Evolutionary conservation across 2,329 filamentous ascomycete genomes (phyloP).

Genomic region (Nemania sp.): DNA sequence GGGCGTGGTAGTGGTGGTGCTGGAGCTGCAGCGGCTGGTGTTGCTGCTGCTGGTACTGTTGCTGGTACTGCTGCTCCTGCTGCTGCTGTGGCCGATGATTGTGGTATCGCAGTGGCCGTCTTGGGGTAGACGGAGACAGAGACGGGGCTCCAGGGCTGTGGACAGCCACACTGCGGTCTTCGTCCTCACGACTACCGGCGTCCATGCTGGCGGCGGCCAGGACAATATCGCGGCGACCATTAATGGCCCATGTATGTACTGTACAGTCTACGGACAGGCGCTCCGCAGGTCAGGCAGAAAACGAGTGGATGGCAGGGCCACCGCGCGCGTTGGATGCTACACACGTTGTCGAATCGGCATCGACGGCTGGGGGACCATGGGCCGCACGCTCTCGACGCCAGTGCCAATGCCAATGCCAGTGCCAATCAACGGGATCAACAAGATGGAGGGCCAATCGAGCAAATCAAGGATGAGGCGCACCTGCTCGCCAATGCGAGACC

Average conservation of each 20-base stretch:
- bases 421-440: constrained; percentile 32
- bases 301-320: constrained; percentile 28
- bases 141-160: constrained; percentile 40
- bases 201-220: constrained; percentile 50
- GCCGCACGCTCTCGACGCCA: constrained; percentile 10
- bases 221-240: constrained; percentile 43
- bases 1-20: constrained; percentile 16
- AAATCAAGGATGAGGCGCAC: constrained; percentile 13
- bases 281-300: constrained; percentile 26
- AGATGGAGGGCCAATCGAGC: constrained; percentile 30
- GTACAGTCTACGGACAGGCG: no score
- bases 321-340: constrained; percentile 26
- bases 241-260: constrained; percentile 29
- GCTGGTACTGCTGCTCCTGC: constrained; percentile 24
- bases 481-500: constrained; percentile 11
- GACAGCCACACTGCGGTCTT: constrained; percentile 43
- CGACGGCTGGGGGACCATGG: constrained; percentile 24
- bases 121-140: constrained; percentile 35
- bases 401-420: constrained; percentile 8
- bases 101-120: constrained; percentile 36
- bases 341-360: constrained; percentile 31
- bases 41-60: constrained; percentile 24
- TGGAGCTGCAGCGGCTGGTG: no score
- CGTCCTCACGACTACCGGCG: constrained; percentile 49
- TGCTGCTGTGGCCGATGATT: constrained; percentile 35